Base-by-base conservation (phyloP, 2,329 filamentous ascomycete genomes). In the Leptodontidium sp. region DNA sequence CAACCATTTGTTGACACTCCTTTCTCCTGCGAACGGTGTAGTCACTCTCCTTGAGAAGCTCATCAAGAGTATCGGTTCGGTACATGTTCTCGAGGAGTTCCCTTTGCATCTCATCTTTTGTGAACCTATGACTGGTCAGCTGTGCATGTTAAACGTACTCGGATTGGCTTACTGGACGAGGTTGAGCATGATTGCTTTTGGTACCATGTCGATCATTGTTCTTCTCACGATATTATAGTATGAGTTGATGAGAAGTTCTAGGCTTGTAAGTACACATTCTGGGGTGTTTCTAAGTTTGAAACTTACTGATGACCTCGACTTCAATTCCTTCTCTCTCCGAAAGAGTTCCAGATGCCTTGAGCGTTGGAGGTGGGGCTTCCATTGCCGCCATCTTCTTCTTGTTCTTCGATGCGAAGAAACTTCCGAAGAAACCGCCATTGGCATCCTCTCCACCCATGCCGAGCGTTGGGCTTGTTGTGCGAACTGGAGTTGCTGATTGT, bases 331-430 rank as follows among this genome's bases (percentile, higher is more conserved):
- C 96, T 70, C 96, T 93, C 83, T 99, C 96, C 5, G 93, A 97
- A 49, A 99, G 85, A 32, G 91, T 97, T 52, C 96, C 95, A 2
- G 93, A 97, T 43, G 96, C 96, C 85, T 98, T 99, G 68, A 99
- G 88, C 52, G 90, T 95, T 38, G 96, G 89, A 71, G 96, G 96
- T 49, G 96, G 96, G 15, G 96, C 86, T 80, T 99, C 96, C 96
- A 99, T 99, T 59, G 95, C 94, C n/a, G 96, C 96, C 83, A 97
- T 97, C 91, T 98, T 98, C 88, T 99, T 99, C 90, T 98, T 99
- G 85, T 98, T 99, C 88, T 98, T 99, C 78, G 93, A 94, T 12
- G 96, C 93, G 79, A 98, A 99, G 88, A 99, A 99, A 78, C 93
- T 97, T 75, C 96, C 96, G 77, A 99, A 99, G 87, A 99, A 99